A percentile compares a stretch with the other conserved stretches of the same genome.
These are phyloP conservation scores for Calycina herbarum DNA, from an alignment of 2,329 filamentous ascomycete species.

Conservation along the genomic window DNA sequence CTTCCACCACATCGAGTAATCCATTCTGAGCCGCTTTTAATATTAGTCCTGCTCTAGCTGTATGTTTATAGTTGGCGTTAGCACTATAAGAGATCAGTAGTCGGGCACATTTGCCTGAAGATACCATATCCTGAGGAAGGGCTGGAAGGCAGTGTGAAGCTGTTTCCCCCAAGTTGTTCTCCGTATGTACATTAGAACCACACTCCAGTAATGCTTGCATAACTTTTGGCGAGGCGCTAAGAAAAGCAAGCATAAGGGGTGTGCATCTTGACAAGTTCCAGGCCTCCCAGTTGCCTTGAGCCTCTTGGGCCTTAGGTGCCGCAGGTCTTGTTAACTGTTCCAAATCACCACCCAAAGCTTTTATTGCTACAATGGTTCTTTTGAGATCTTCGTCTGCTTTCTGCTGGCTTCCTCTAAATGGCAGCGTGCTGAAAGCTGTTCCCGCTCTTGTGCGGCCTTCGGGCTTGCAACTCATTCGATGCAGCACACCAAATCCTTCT, in stretches of 20 bases:
- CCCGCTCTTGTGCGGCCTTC: neutral
- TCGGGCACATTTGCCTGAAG: neutral
- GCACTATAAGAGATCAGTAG: neutral
- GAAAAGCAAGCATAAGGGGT: neutral
- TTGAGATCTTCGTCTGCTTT: neutral
- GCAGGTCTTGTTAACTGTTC: neutral
- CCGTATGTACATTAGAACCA: neutral
- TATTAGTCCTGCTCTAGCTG: neutral
- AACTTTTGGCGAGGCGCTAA: neutral
- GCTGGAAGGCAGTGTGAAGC: neutral
- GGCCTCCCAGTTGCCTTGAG: neutral
- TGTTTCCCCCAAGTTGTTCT: neutral
- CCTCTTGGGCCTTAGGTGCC: neutral
- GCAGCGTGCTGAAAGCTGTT: neutral
- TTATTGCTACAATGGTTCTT: neutral
- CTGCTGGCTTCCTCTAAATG: neutral
- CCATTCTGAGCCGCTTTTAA: neutral
- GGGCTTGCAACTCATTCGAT: neutral
- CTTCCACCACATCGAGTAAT: neutral
- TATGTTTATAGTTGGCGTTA: neutral
- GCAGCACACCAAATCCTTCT: conserved; percentile 1
- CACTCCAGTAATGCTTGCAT: neutral
- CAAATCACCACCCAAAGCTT: conserved; percentile 5
- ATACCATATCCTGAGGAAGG: neutral
- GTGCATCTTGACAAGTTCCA: neutral